Percentiles rank a stretch among this genome's conserved stretches.
Conservation (phyloP, 1,284 basidiomycete species). For the Moesziomyces parantarcticus region DNA sequence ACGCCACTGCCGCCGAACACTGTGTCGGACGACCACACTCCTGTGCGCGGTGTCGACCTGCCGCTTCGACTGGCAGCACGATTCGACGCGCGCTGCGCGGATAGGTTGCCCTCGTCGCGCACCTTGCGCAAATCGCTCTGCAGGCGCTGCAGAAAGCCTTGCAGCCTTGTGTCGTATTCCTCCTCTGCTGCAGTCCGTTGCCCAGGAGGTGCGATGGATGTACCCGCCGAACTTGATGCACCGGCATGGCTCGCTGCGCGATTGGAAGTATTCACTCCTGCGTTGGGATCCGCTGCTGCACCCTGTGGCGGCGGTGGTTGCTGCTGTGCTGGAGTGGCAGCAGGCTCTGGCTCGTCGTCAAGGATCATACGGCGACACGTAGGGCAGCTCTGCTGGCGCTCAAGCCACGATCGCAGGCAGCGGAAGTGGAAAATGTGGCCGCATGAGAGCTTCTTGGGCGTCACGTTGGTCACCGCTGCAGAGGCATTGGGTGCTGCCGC, state of each 20-base stretch:
- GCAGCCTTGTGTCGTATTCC: slow-evolving; percentile 25
- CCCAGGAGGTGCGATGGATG: not conserved
- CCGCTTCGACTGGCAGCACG: slow-evolving; percentile 16
- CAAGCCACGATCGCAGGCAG: slow-evolving; percentile 95
- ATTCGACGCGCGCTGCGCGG: slow-evolving; percentile 19
- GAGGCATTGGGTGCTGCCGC: not conserved
- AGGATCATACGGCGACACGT: slow-evolving; percentile 94
- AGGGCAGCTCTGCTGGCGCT: slow-evolving; percentile 89
- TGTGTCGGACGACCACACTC: no score
- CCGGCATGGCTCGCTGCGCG: no score
- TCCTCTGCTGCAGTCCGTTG: slow-evolving; percentile 19
- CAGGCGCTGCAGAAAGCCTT: slow-evolving; percentile 39
- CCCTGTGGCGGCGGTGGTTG: slow-evolving; percentile 5
- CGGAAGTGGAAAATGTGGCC: slow-evolving; percentile 99
- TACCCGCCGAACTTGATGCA: not conserved
- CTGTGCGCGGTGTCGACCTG: slow-evolving; percentile 14
- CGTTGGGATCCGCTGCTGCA: not conserved
- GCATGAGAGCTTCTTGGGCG: slow-evolving; percentile 94
- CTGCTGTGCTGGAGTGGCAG: slow-evolving; percentile 24
- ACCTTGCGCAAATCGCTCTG: slow-evolving; percentile 49
- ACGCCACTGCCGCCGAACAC: no score
- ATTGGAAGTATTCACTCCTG: no score
- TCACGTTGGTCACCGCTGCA: slow-evolving; percentile 75
- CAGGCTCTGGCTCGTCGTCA: slow-evolving; percentile 69
- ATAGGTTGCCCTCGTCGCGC: slow-evolving; percentile 40